Percentiles rank a stretch among this genome's conserved stretches.
phyloP scores from a whole-genome alignment of 139 green algal genomes.

The Mesotaenium endlicherianum region DNA sequence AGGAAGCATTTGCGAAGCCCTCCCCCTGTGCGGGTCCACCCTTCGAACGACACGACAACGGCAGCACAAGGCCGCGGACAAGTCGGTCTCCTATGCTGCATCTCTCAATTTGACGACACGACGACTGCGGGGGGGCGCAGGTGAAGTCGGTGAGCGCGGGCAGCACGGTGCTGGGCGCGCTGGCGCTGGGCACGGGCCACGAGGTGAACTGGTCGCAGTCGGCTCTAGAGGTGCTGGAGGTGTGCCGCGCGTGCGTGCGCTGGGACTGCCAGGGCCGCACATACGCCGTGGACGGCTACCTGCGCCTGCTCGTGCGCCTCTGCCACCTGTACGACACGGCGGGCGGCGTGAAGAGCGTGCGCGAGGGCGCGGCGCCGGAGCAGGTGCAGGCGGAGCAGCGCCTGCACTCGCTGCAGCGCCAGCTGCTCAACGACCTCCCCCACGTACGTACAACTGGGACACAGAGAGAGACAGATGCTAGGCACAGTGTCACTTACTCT shows the following conservation, averaged over 20 bases:
- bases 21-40: no score
- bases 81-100: no score
- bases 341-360: constrained; percentile 27
- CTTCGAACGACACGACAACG: no score
- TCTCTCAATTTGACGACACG: no score
- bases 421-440: constrained; percentile 37
- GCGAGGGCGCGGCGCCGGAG: constrained; percentile 28
- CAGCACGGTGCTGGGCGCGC: background rate
- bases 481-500: background rate
- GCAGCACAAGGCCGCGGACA: no score
- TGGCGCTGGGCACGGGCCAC: background rate
- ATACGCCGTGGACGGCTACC: constrained; percentile 50
- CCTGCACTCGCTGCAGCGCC: constrained; percentile 31
- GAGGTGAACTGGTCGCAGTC: constrained; percentile 39
- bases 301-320: constrained; percentile 43
- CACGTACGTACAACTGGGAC: constrained; percentile 6
- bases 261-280: constrained; percentile 44
- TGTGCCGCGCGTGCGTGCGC: constrained; percentile 28
- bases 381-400: constrained; percentile 35
- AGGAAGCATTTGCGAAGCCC: no score
- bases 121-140: no score
- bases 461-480: no score
- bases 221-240: constrained; percentile 43
- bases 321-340: constrained; percentile 44
- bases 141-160: background rate